These are phyloP conservation scores for Alternaria panax DNA, from an alignment of 2,329 filamentous ascomycete genomes.

Conservation along the genomic window DNA sequence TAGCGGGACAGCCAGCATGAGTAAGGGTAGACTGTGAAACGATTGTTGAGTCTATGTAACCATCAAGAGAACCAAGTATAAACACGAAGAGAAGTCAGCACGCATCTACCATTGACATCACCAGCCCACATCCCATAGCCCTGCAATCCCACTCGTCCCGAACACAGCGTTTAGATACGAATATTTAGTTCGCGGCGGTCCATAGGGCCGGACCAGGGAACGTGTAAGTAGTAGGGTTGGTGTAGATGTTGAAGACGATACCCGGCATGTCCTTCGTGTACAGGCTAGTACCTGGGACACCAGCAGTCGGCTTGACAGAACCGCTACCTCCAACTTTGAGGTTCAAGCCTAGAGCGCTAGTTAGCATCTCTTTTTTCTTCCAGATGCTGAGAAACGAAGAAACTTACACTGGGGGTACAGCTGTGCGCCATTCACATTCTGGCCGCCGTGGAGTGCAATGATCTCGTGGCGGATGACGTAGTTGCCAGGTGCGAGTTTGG, in stretches of 20 bases:
- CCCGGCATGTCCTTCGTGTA: constrained; percentile 55
- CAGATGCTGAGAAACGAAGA: not conserved
- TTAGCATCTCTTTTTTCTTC: not conserved
- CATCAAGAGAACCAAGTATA: not conserved
- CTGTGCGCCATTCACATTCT: constrained; percentile 58
- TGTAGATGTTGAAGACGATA: constrained; percentile 53
- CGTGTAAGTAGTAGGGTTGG: constrained; percentile 41
- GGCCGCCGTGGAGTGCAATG: constrained; percentile 57
- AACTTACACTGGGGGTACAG: constrained; percentile 58
- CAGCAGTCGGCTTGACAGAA: constrained; percentile 44
- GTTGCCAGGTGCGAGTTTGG: constrained; percentile 55
- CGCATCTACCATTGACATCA: not conserved
- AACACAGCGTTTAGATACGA: not conserved
- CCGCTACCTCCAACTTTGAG: constrained; percentile 57
- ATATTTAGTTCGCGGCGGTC: constrained; percentile 42
- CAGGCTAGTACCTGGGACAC: constrained; percentile 50
- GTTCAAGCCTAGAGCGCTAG: constrained; percentile 1
- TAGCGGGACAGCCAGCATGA: not conserved
- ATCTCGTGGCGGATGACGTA: constrained; percentile 65
- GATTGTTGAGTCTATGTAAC: not conserved
- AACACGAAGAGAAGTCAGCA: not conserved
- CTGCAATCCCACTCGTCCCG: not conserved
- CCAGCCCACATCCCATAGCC: not conserved
- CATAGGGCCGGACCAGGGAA: constrained; percentile 49
- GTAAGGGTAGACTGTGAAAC: not conserved